Percentiles rank a stretch among this genome's conserved stretches.
phyloP scores from a whole-genome alignment of 2,329 filamentous ascomycete species.

The Coniochaeta sp. region DNA sequence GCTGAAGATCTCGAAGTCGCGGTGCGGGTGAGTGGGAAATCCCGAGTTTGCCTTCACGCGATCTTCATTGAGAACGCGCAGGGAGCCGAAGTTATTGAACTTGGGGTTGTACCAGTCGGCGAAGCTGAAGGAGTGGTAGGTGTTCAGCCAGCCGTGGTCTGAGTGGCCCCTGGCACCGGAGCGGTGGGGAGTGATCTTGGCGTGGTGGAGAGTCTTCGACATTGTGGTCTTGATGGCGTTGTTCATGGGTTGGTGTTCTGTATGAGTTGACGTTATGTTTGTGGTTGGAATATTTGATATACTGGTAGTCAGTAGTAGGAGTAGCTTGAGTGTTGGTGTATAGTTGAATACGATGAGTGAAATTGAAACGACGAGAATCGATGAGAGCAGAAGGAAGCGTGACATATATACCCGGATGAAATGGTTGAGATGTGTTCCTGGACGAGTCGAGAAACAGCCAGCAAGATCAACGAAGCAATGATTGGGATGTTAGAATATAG shows the following conservation, averaged over 20 bases:
- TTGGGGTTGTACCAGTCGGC: conserved; percentile 61
- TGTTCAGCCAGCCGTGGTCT: conserved; percentile 82
- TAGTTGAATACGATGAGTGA: conserved; percentile 20
- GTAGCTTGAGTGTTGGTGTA: conserved; percentile 4
- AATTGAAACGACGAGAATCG: conserved; percentile 19
- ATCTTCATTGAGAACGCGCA: conserved; percentile 86
- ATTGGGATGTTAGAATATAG: background rate
- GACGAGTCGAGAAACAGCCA: background rate
- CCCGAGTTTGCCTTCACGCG: conserved; percentile 66
- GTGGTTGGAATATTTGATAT: conserved; percentile 3
- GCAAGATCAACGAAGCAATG: background rate
- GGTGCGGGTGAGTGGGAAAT: conserved; percentile 79
- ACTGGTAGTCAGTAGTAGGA: background rate
- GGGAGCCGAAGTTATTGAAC: conserved; percentile 63
- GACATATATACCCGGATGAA: conserved; percentile 23
- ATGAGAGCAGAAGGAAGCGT: conserved; percentile 14
- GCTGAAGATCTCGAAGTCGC: conserved; percentile 83
- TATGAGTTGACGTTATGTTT: conserved; percentile 4
- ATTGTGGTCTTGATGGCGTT: conserved; percentile 41
- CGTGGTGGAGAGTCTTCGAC: conserved; percentile 56
- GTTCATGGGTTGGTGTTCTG: conserved; percentile 17
- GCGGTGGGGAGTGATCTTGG: conserved; percentile 67
- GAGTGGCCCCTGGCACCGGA: conserved; percentile 67
- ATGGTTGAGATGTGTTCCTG: background rate
- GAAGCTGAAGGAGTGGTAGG: conserved; percentile 82